Base-by-base conservation (phyloP, 306 rosid species). In the Pyrus pyrifolia region DNA sequence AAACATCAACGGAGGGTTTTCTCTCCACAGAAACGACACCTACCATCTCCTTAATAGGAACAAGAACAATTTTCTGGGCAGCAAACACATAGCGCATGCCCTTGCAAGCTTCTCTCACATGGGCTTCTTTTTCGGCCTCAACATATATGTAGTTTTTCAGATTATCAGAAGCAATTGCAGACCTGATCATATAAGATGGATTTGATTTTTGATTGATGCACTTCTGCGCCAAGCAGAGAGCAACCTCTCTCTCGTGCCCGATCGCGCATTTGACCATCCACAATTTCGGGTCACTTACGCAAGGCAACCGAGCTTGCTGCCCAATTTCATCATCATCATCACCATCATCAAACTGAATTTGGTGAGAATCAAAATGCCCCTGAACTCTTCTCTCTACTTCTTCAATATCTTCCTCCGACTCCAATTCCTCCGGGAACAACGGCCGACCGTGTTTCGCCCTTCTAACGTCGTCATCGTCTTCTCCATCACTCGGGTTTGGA, bases 91-190 rank as follows among this genome's bases (percentile, higher is more conserved):
- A 81, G 78, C 97, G 90, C 23, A 90, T 77, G 72, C 97, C 97
- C 85, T 89, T 92, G 85, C 96, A 90, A 84, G 96, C 97, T 93
- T 95, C 98, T 83, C 90, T 90, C 64, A 90, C 97, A 82, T 92
- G 97, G 78, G 98, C 96, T 73, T 95, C 98, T 88, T 86, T 95
- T 79, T 89, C 90, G 22, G 98, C 98, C 81, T 95, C 98, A 55
- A 92, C 85, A 68, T 92, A 95, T 75, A 92, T 87, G 45, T 73
- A 92, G 67, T 89, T 89, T 77, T 90, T 90, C 40, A 95, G 88
- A 79, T 92, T 91, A 65, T 92, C 97, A 2, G 90, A 92, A 42
- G 97, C 96, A 86, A 95, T 25, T 17, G 84, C 96, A 29, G 97
- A 95, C 76, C 88, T 88, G 45, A 95, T 95, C 80, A 45, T 45